A percentile compares a stretch with the other conserved stretches of the same genome.
phyloP scores from a whole-genome alignment of 805 yeast species.

The Candida xyloterini region DNA sequence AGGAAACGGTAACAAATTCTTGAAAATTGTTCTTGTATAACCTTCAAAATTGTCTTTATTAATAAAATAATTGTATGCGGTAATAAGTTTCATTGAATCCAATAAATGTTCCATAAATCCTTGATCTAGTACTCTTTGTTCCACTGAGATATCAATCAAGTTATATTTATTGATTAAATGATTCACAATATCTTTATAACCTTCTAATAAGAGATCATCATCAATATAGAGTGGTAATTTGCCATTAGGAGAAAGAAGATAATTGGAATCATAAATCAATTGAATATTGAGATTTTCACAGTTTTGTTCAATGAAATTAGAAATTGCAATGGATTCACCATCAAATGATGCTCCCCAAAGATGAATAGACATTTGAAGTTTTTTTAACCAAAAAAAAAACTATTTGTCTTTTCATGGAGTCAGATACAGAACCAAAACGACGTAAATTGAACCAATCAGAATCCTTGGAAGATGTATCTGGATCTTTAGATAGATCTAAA shows the following conservation, averaged over 20 bases:
- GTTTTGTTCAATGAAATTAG: constrained; percentile 38
- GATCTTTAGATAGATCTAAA: constrained; percentile 42
- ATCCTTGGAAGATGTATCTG: neutral
- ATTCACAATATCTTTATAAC: constrained; percentile 40
- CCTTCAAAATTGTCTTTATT: constrained; percentile 57
- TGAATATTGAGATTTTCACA: constrained; percentile 27
- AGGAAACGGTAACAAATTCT: constrained; percentile 60
- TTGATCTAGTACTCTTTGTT: constrained; percentile 35
- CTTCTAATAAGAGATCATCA: constrained; percentile 32
- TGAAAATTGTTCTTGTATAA: constrained; percentile 55
- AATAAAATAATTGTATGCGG: constrained; percentile 55
- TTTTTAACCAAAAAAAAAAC: too few species aligned
- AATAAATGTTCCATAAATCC: constrained; percentile 43
- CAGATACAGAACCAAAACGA: constrained; percentile 1
- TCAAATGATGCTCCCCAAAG: constrained; percentile 57
- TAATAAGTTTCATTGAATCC: constrained; percentile 43
- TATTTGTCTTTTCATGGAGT: constrained; percentile 1
- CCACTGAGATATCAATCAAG: constrained; percentile 3
- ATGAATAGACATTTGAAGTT: constrained; percentile 28
- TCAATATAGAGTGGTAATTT: constrained; percentile 46
- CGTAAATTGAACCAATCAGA: constrained; percentile 51
- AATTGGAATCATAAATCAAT: constrained; percentile 56
- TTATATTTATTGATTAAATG: constrained; percentile 23
- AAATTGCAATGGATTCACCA: constrained; percentile 49
- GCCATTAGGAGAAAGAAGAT: constrained; percentile 48